Evolutionary conservation across 768 basidiomycete genomes (phyloP).

Genomic region (Arthromyces matolae): DNA sequence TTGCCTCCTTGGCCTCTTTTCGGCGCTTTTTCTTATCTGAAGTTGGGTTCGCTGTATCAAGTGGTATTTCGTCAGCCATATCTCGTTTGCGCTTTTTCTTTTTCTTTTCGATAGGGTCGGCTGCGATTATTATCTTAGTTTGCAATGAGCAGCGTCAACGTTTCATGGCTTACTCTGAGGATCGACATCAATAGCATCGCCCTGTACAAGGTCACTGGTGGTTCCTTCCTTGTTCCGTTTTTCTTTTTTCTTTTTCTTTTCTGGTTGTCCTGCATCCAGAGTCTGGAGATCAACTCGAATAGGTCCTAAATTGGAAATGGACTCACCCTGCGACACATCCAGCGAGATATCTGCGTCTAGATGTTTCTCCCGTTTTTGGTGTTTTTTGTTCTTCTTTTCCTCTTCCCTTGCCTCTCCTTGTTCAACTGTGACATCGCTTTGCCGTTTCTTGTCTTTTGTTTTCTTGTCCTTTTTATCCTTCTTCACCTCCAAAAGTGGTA

Average conservation of each 20-base stretch:
- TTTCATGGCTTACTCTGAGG: conserved; percentile 22
- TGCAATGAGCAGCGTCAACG: background rate
- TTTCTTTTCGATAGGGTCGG: conserved; percentile 23
- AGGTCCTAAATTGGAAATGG: background rate
- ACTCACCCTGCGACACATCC: conserved; percentile 21
- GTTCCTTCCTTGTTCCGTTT: conserved; percentile 18
- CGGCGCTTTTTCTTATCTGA: conserved; percentile 39
- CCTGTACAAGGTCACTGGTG: conserved; percentile 9
- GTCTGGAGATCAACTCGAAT: too few relatives aligned
- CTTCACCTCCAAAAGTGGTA: conserved; percentile 11
- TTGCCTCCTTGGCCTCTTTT: conserved; percentile 26
- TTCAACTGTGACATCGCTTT: conserved; percentile 9
- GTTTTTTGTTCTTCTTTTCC: conserved; percentile 23
- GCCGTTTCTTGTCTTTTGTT: conserved; percentile 18
- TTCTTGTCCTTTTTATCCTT: conserved; percentile 26
- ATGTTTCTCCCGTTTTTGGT: conserved; percentile 20
- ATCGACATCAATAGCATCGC: conserved; percentile 20
- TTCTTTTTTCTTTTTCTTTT: conserved; percentile 26
- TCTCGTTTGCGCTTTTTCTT: conserved; percentile 41
- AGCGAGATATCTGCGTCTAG: conserved; percentile 9
- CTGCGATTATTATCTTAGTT: background rate
- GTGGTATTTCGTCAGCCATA: conserved; percentile 20
- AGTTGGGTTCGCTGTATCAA: conserved; percentile 2
- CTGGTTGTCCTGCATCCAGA: conserved; percentile 3
- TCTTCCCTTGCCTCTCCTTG: conserved; percentile 16